A percentile compares a stretch with the other conserved stretches of the same genome.
phyloP scores from a whole-genome alignment of 345 rosid species.

The Gossypium sturtianum region DNA sequence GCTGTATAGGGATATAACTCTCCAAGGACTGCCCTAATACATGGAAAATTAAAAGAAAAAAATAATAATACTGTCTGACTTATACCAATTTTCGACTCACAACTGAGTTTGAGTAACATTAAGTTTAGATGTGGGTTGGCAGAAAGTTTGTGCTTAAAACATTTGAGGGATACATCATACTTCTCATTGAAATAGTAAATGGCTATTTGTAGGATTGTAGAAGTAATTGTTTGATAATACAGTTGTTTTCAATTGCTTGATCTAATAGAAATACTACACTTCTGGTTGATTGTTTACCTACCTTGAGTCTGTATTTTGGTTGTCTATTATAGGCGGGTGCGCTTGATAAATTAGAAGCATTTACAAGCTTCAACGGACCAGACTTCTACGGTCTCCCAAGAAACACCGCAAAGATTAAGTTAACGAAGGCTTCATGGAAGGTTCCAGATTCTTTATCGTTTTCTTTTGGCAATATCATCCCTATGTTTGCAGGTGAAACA shows the following conservation, averaged over 20 bases:
- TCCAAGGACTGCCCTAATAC: background rate
- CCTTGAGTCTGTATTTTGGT: background rate
- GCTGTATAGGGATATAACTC: background rate
- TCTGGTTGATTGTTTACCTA: background rate
- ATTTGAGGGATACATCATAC: background rate
- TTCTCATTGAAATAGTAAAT: background rate
- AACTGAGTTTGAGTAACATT: background rate
- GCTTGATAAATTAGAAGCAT: slow-evolving; percentile 85
- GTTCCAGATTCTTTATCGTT: slow-evolving; percentile 68
- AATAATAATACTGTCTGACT: no score
- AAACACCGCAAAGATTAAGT: slow-evolving; percentile 62
- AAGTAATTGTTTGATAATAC: no score
- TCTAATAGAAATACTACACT: background rate
- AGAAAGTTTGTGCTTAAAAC: background rate
- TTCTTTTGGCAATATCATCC: slow-evolving; percentile 68
- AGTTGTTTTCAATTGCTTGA: background rate
- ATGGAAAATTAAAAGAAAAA: background rate
- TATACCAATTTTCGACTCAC: no score
- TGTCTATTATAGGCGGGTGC: slow-evolving; percentile 66
- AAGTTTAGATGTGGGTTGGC: background rate
- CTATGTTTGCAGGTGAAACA: slow-evolving; percentile 85
- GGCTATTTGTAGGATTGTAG: background rate
- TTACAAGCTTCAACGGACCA: slow-evolving; percentile 91
- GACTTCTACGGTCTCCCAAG: slow-evolving; percentile 94
- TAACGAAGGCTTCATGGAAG: slow-evolving; percentile 61